phyloP scores from a whole-genome alignment of 441 rosid genomes.

The Bocquillonia castaneifolia region DNA sequence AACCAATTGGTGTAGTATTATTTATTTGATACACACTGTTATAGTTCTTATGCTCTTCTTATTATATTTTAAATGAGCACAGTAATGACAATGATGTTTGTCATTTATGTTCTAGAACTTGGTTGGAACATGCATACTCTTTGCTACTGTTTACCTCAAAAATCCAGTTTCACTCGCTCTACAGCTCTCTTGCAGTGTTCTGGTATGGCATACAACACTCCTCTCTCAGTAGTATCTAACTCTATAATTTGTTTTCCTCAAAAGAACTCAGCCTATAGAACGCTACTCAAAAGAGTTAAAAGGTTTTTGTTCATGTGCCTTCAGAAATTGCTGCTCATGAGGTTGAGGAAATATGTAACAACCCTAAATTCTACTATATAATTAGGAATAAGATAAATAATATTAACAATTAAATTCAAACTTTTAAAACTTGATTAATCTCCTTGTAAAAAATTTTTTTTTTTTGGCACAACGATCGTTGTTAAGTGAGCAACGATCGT shows the following conservation, averaged over 20 bases:
- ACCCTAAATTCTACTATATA: no score
- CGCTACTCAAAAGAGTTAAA: constrained; percentile 80
- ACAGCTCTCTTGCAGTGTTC: constrained; percentile 94
- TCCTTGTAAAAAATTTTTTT: no score
- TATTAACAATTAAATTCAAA: no score
- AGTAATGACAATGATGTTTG: no score
- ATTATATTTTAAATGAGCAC: no score
- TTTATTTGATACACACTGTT: no score
- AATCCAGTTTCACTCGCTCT: constrained; percentile 76
- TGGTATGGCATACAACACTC: constrained; percentile 56
- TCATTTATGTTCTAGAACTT: constrained; percentile 83
- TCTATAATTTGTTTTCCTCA: not conserved
- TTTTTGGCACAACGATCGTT: no score
- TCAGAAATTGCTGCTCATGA: constrained; percentile 75
- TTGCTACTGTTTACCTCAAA: constrained; percentile 58
- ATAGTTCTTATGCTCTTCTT: no score
- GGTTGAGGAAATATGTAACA: constrained; percentile 74
- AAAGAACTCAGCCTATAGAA: constrained; percentile 33
- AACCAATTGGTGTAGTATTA: no score
- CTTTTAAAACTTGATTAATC: no score
- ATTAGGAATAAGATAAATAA: no score
- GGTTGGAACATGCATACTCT: constrained; percentile 69
- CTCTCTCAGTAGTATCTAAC: not conserved
- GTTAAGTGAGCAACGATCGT: no score
- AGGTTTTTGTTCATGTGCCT: constrained; percentile 66